Evolutionary conservation across 345 rosid genomes (phyloP).

Genomic region (Pistacia vera): DNA sequence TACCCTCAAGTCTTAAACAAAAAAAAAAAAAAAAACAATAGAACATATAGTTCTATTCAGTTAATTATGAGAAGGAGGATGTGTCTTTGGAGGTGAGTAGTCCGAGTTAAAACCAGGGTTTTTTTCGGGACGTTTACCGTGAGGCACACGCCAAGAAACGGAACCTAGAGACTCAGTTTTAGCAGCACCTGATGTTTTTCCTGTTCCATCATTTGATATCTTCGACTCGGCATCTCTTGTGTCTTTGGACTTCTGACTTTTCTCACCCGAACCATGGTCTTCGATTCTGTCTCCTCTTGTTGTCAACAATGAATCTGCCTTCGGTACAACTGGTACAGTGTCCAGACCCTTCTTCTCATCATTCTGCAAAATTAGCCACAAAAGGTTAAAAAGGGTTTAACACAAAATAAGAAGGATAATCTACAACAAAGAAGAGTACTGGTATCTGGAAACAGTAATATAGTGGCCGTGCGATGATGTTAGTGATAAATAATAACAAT

Average conservation of each 20-base stretch:
- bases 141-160: conserved; percentile 60
- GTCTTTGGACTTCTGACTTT: conserved; percentile 14
- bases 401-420: no score
- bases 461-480: no score
- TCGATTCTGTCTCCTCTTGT: conserved; percentile 15
- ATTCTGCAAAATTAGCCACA: conserved; percentile 8
- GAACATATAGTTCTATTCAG: background rate
- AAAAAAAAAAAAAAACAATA: conserved; percentile 3
- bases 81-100: conserved; percentile 73
- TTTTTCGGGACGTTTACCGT: conserved; percentile 45
- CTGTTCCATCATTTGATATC: conserved; percentile 12
- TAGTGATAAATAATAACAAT: background rate
- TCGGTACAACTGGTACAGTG: conserved; percentile 15
- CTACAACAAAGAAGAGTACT: no score
- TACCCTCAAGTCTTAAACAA: background rate
- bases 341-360: conserved; percentile 13
- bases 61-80: conserved; percentile 84
- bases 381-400: background rate
- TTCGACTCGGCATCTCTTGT: conserved; percentile 8
- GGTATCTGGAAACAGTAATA: no score
- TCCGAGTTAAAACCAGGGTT: conserved; percentile 72
- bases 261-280: conserved; percentile 12
- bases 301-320: conserved; percentile 11
- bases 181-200: conserved; percentile 21
- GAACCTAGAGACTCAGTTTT: conserved; percentile 34